These are phyloP conservation scores for Cavenderia fasciculata DNA, from an alignment of 78 protist species.

Conservation along the genomic window DNA sequence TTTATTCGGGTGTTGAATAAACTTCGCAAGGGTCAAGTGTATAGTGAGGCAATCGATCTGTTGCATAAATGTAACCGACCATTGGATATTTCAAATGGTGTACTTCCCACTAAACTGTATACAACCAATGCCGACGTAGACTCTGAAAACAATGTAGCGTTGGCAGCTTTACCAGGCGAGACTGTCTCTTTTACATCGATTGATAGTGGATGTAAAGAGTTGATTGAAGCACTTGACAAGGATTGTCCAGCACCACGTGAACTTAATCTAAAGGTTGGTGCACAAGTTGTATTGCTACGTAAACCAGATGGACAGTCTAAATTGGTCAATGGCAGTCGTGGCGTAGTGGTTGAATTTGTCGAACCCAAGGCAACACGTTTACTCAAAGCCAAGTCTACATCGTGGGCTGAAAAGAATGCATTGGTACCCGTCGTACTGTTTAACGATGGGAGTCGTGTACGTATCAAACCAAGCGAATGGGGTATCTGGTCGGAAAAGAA, in stretches of 20 bases:
- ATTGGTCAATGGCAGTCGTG: conserved; percentile 71
- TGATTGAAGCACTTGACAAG: conserved; percentile 20
- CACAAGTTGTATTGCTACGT: conserved; percentile 78
- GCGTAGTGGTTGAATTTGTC: conserved; percentile 72
- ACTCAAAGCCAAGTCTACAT: not conserved
- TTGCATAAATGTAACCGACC: not conserved
- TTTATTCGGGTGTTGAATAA: conserved; percentile 38
- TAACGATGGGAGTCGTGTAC: conserved; percentile 42
- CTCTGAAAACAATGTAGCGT: conserved; percentile 22
- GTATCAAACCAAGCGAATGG: conserved; percentile 60
- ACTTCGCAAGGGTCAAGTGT: conserved; percentile 7
- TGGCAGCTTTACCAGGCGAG: conserved; percentile 23
- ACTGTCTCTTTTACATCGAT: conserved; percentile 2
- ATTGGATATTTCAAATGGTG: conserved; percentile 66
- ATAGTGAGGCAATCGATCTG: not conserved
- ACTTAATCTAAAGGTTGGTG: conserved; percentile 69
- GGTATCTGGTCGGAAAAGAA: conserved; percentile 62
- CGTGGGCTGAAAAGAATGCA: not conserved
- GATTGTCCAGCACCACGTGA: conserved; percentile 64
- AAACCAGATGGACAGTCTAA: conserved; percentile 2
- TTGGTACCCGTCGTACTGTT: conserved; percentile 62
- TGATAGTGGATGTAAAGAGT: conserved; percentile 39
- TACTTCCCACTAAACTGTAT: conserved; percentile 63
- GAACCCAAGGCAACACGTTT: too few relatives aligned
- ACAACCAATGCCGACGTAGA: conserved; percentile 50